phyloP scores from a whole-genome alignment of 2,329 filamentous ascomycete genomes.

The Fusarium udum region DNA sequence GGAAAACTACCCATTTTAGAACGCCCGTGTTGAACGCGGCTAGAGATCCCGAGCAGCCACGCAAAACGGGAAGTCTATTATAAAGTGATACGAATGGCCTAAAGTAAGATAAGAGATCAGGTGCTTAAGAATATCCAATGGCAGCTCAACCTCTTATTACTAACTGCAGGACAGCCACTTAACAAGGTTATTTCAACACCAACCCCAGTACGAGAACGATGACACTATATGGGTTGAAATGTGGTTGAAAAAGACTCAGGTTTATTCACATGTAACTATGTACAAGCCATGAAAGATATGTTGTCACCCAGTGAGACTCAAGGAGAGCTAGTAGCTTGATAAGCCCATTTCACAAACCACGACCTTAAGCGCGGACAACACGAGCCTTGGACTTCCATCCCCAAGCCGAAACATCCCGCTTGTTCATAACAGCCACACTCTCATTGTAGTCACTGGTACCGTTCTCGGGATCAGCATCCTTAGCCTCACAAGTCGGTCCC shows the following conservation, averaged over 20 bases:
- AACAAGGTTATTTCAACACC: rapidly evolving
- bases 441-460: constrained; percentile 52
- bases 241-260: not conserved
- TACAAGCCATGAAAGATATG: not conserved
- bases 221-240: rapidly evolving
- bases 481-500: constrained; percentile 42
- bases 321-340: not conserved
- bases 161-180: not conserved
- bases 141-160: too few species aligned
- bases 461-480: constrained; percentile 53
- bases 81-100: not conserved
- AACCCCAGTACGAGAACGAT: rapidly evolving
- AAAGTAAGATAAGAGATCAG: not conserved
- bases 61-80: not conserved
- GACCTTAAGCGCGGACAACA: constrained; percentile 10
- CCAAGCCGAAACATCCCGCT: constrained; percentile 32
- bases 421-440: constrained; percentile 35
- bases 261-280: not conserved
- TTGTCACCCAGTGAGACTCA: not conserved
- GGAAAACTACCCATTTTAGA: constrained; percentile 8
- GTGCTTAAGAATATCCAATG: not conserved
- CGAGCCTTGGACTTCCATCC: constrained; percentile 31
- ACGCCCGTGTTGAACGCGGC: not conserved
- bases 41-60: constrained; percentile 17
- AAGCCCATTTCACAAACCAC: not conserved